These are phyloP conservation scores for Phaeosphaeria sp. DNA, from an alignment of 2,329 filamentous ascomycete species.

Conservation along the genomic window DNA sequence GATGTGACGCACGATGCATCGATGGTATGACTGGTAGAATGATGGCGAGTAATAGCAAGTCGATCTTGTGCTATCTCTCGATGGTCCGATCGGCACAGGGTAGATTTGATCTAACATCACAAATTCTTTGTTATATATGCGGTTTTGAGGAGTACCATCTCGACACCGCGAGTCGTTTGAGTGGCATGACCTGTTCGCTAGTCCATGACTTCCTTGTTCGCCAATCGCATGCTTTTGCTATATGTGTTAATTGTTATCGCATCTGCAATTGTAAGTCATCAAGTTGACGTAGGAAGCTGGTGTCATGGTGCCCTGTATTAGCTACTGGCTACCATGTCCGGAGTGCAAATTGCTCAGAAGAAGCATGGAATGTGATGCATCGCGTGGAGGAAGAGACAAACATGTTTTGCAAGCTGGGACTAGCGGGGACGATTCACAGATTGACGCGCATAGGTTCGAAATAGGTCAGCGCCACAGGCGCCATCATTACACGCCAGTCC, in stretches of 20 bases:
- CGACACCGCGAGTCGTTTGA: not conserved
- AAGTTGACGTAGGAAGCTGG: not conserved
- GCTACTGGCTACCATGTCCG: constrained; percentile 22
- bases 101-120: not conserved
- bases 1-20: not conserved
- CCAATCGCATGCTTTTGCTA: not conserved
- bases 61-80: not conserved
- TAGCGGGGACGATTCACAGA: constrained; percentile 27
- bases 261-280: not conserved
- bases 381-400: constrained; percentile 39
- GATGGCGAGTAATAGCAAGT: not conserved
- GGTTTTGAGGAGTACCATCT: not conserved
- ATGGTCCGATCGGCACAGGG: not conserved
- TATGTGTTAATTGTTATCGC: not conserved
- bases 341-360: constrained; percentile 10
- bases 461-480: constrained; percentile 39
- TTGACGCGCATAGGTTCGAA: constrained; percentile 41
- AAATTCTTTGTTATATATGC: not conserved
- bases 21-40: not conserved
- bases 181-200: not conserved
- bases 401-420: constrained; percentile 28
- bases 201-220: not conserved
- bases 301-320: constrained; percentile 1
- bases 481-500: constrained; percentile 34
- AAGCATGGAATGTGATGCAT: constrained; percentile 27